phyloP scores from a whole-genome alignment of 1,284 basidiomycete genomes.

The Trichosporon faecale region DNA sequence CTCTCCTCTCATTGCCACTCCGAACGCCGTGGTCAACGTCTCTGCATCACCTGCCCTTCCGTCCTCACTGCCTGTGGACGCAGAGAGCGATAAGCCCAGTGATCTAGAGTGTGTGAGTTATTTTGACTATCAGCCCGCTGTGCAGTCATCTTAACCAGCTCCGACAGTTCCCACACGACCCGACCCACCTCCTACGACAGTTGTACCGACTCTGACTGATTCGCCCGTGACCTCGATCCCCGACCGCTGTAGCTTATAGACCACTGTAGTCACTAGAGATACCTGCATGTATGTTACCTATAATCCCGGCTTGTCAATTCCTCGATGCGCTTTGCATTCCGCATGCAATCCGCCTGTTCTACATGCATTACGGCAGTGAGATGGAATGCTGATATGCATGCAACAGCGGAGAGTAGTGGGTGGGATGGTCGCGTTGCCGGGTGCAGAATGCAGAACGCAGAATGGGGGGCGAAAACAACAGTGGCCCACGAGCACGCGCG shows the following conservation, averaged over 20 bases:
- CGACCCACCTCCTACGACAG: not conserved
- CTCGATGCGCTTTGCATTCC: not conserved
- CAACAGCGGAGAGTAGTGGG: too few species aligned
- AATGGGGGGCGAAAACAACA: conserved; percentile 5
- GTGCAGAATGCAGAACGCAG: not conserved
- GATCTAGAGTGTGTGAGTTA: not conserved
- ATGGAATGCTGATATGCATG: not conserved
- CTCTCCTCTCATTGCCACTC: not conserved
- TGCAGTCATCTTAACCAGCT: not conserved
- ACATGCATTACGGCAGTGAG: not conserved
- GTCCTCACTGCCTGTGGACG: not conserved
- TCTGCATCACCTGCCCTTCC: not conserved
- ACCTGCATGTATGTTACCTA: not conserved
- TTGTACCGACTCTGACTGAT: not conserved
- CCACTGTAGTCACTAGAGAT: not conserved
- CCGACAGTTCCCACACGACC: not conserved
- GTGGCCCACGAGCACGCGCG: not conserved
- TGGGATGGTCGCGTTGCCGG: not conserved
- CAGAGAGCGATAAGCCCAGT: not conserved
- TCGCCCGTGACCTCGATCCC: not conserved
- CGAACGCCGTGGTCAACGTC: not conserved
- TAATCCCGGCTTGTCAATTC: not conserved
- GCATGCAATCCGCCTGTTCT: not conserved
- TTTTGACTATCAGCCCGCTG: not conserved
- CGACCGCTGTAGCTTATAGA: not conserved